A percentile compares a stretch with the other conserved stretches of the same genome.
phyloP scores from a whole-genome alignment of 2,329 filamentous ascomycete genomes.

The Colletotrichum nymphaeae region DNA sequence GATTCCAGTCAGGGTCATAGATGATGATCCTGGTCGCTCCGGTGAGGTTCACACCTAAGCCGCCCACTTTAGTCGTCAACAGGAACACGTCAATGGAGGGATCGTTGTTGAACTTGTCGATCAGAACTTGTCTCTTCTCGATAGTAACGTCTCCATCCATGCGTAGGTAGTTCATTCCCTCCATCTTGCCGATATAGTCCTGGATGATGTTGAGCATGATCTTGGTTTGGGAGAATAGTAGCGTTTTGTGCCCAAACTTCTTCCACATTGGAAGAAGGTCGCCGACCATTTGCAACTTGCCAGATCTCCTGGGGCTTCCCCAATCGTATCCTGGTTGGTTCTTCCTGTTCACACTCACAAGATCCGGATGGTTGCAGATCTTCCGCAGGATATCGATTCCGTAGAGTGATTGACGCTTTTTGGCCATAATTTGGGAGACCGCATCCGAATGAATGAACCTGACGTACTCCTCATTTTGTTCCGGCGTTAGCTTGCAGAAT shows the following conservation, averaged over 20 bases:
- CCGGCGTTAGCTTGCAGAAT: constrained; percentile 89
- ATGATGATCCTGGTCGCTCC: constrained; percentile 97
- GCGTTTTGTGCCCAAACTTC: constrained; percentile 87
- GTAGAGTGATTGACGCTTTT: constrained; percentile 82
- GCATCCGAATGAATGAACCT: constrained; percentile 85
- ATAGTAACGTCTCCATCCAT: constrained; percentile 96
- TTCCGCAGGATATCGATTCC: constrained; percentile 94
- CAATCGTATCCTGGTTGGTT: constrained; percentile 77
- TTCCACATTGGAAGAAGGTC: constrained; percentile 90
- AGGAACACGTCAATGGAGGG: constrained; percentile 87
- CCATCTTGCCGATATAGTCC: constrained; percentile 76
- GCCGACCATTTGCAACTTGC: constrained; percentile 96
- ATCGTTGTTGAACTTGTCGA: constrained; percentile 91
- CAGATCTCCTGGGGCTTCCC: constrained; percentile 82
- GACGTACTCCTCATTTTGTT: constrained; percentile 85
- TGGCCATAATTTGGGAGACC: constrained; percentile 83
- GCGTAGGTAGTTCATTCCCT: constrained; percentile 79
- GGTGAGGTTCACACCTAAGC: constrained; percentile 92
- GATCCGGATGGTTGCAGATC: constrained; percentile 97
- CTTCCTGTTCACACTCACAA: constrained; percentile 72
- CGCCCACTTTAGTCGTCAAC: constrained; percentile 94
- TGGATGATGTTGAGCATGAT: constrained; percentile 97
- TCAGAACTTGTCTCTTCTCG: constrained; percentile 86
- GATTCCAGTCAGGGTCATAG: constrained; percentile 99
- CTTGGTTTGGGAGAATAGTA: constrained; percentile 92